Percentiles rank a stretch among this genome's conserved stretches.
phyloP scores from a whole-genome alignment of 2,329 filamentous ascomycete genomes.

The Aureobasidium lini region DNA sequence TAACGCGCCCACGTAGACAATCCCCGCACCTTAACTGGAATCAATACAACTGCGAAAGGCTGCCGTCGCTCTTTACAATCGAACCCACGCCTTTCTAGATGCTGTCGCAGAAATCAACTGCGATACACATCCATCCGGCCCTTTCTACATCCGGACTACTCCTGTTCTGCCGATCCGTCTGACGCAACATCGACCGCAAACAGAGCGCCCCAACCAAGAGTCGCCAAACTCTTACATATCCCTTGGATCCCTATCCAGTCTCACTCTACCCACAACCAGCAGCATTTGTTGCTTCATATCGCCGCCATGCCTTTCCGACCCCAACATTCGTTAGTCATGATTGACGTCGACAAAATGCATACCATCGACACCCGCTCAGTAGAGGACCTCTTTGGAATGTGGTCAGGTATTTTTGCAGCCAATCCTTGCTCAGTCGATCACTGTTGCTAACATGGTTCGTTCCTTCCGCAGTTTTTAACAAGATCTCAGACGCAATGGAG shows the following conservation, averaged over 20 bases:
- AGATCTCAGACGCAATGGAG: conserved; percentile 88
- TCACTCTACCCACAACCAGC: not conserved
- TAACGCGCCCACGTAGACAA: not conserved
- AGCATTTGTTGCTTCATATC: not conserved
- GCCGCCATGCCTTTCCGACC: conserved; percentile 71
- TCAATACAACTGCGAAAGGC: not conserved
- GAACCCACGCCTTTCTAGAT: not conserved
- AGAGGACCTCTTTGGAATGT: conserved; percentile 92
- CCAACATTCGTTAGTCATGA: conserved; percentile 78
- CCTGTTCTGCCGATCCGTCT: conserved; percentile 6
- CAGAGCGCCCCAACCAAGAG: not conserved
- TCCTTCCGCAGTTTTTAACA: conserved; percentile 59
- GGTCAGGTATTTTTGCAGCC: conserved; percentile 64
- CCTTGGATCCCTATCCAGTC: not conserved
- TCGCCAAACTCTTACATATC: not conserved
- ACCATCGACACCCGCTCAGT: conserved; percentile 90
- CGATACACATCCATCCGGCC: not conserved
- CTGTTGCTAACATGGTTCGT: conserved; percentile 10
- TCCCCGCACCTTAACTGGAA: not conserved
- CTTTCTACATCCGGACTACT: not conserved
- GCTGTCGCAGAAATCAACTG: conserved; percentile 1
- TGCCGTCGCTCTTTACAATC: not conserved
- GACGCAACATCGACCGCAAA: conserved; percentile 12
- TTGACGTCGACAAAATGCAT: conserved; percentile 86
- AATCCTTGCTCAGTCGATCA: not conserved